These are phyloP conservation scores for Asterophora lycoperdoides DNA, from an alignment of 768 basidiomycete species.

Conservation along the genomic window DNA sequence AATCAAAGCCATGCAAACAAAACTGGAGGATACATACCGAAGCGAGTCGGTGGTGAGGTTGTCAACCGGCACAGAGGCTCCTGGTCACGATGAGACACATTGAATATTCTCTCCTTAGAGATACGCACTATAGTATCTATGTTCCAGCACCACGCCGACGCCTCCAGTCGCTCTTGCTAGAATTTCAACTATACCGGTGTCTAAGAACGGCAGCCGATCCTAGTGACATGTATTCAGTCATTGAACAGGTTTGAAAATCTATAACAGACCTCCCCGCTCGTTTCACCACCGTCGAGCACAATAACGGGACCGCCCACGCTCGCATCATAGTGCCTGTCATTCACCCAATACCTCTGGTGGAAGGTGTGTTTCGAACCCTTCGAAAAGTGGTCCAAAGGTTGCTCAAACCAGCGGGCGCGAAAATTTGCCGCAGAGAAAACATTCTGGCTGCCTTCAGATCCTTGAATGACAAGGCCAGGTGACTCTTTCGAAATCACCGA, in stretches of 20 bases:
- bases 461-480: conserved; percentile 16
- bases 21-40: conserved; percentile 39
- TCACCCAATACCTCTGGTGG: conserved; percentile 91
- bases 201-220: conserved; percentile 55
- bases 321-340: conserved; percentile 71
- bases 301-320: conserved; percentile 77
- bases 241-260: neutral
- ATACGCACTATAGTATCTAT: conserved; percentile 76
- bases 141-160: conserved; percentile 86
- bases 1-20: neutral
- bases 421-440: conserved; percentile 33
- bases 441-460: conserved; percentile 11
- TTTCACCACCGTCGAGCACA: conserved; percentile 92
- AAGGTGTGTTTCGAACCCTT: conserved; percentile 56
- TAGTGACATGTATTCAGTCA: conserved; percentile 14
- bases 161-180: conserved; percentile 82
- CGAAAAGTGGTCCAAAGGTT: conserved; percentile 82
- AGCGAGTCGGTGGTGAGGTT: conserved; percentile 82
- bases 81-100: conserved; percentile 28
- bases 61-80: conserved; percentile 67
- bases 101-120: conserved; percentile 3
- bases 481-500: conserved; percentile 12
- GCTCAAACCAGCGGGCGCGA: conserved; percentile 66
- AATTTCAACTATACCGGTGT: conserved; percentile 84
- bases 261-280: conserved; percentile 66